Evolutionary conservation across 2,329 filamentous ascomycete genomes (phyloP).

Genomic region (Cladophialophora bantiana): DNA sequence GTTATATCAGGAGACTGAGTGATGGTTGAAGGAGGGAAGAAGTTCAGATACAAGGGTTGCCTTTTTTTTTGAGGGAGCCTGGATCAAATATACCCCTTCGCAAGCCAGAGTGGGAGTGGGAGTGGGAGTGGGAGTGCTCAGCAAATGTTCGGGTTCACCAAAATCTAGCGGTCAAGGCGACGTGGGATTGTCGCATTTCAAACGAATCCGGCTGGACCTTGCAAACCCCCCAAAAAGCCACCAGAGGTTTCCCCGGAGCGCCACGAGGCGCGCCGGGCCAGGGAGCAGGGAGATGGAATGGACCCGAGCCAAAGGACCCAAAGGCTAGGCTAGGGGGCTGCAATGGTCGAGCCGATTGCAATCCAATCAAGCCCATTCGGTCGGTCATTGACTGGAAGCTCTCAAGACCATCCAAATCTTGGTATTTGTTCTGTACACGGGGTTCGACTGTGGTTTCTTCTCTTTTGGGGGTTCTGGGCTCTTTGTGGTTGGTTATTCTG

Average conservation of each 20-base stretch:
- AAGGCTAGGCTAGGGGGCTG: not conserved
- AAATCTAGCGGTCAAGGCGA: constrained; percentile 38
- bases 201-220: constrained; percentile 31
- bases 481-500: constrained; percentile 11
- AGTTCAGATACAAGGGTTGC: not conserved
- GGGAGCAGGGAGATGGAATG: constrained; percentile 13
- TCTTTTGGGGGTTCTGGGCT: not conserved
- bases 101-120: constrained; percentile 18
- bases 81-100: constrained; percentile 35
- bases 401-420: constrained; percentile 15
- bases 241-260: constrained; percentile 37
- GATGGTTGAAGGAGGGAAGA: constrained; percentile 15
- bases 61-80: constrained; percentile 17
- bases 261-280: constrained; percentile 24
- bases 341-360: constrained; percentile 11
- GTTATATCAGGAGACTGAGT: constrained; percentile 8
- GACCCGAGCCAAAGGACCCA: constrained; percentile 3
- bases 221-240: constrained; percentile 21
- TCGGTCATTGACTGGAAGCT: constrained; percentile 16
- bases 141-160: constrained; percentile 22
- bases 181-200: constrained; percentile 39
- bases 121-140: constrained; percentile 14
- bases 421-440: constrained; percentile 11
- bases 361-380: constrained; percentile 23
- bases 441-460: not conserved